phyloP scores from a whole-genome alignment of 768 basidiomycete genomes.

The Hebeloma cylindrosporum region DNA sequence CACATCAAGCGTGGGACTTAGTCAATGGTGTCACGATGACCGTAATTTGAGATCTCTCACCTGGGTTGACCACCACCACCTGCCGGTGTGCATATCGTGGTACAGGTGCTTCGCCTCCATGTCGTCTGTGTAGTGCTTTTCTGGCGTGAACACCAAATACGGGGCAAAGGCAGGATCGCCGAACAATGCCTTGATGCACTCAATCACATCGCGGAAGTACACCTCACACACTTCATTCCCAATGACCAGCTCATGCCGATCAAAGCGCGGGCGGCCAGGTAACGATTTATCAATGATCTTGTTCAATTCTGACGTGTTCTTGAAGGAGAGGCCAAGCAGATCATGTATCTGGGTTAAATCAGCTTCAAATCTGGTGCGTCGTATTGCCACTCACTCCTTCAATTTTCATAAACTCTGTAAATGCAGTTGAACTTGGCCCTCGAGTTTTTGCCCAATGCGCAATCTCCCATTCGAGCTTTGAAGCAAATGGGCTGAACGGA shows the following conservation, averaged over 20 bases:
- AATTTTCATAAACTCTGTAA: constrained; percentile 38
- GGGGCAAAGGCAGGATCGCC: constrained; percentile 31
- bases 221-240: constrained; percentile 30
- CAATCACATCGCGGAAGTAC: constrained; percentile 32
- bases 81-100: constrained; percentile 46
- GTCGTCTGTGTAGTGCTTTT: constrained; percentile 34
- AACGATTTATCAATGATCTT: constrained; percentile 26
- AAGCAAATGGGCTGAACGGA: constrained; percentile 32
- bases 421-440: constrained; percentile 35
- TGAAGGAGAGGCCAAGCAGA: constrained; percentile 25
- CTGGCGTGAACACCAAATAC: constrained; percentile 33
- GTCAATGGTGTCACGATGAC: no score
- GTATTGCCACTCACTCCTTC: constrained; percentile 31
- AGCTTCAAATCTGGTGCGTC: constrained; percentile 5
- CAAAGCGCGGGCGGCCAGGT: constrained; percentile 26
- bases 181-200: constrained; percentile 35
- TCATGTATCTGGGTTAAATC: constrained; percentile 29
- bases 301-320: constrained; percentile 25
- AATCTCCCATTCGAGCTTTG: constrained; percentile 38
- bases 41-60: no score
- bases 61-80: constrained; percentile 54
- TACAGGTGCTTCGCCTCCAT: constrained; percentile 27
- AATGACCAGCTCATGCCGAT: constrained; percentile 25
- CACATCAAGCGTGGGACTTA: no score
- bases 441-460: constrained; percentile 39